phyloP scores from a whole-genome alignment of 371 early-diverging fungal genomes.

The Funneliformis caledonium region DNA sequence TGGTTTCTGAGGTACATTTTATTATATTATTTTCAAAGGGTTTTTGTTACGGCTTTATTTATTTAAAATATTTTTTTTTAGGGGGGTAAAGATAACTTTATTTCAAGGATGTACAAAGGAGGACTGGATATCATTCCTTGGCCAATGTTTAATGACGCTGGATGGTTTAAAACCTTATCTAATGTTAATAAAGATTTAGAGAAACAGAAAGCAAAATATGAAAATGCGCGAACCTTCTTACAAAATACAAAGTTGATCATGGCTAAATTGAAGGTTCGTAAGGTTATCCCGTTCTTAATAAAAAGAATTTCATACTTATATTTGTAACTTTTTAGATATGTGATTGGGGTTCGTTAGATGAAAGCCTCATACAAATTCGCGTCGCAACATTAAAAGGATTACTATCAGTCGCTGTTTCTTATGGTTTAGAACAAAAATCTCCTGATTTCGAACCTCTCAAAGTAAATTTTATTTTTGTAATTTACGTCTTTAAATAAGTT shows the following conservation, averaged over 20 bases:
- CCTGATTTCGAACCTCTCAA: not conserved
- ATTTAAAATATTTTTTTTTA: not conserved
- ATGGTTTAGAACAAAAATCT: slow-evolving; percentile 28
- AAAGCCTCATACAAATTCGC: slow-evolving; percentile 20
- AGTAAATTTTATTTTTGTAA: not conserved
- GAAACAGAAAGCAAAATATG: slow-evolving; percentile 10
- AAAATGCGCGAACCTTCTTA: slow-evolving; percentile 31
- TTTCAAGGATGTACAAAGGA: slow-evolving; percentile 19
- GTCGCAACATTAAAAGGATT: not conserved
- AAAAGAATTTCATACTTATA: not conserved
- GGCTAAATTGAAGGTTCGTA: not conserved
- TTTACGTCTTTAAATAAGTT: not conserved
- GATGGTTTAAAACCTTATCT: slow-evolving; percentile 22
- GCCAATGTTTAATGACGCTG: slow-evolving; percentile 24
- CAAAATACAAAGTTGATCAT: slow-evolving; percentile 20
- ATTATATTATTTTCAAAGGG: not conserved
- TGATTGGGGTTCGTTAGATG: slow-evolving; percentile 30
- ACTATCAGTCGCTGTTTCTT: slow-evolving; percentile 12
- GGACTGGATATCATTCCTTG: slow-evolving; percentile 36
- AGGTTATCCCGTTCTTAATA: not conserved
- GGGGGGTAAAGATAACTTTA: slow-evolving; percentile 29
- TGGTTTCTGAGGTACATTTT: not conserved
- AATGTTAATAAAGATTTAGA: slow-evolving; percentile 12
- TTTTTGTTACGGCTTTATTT: too few relatives aligned
- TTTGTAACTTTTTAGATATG: not conserved